Percentiles rank a stretch among this genome's conserved stretches.
phyloP scores from a whole-genome alignment of 2,329 filamentous ascomycete genomes.

The Epichloe coenophiala region DNA sequence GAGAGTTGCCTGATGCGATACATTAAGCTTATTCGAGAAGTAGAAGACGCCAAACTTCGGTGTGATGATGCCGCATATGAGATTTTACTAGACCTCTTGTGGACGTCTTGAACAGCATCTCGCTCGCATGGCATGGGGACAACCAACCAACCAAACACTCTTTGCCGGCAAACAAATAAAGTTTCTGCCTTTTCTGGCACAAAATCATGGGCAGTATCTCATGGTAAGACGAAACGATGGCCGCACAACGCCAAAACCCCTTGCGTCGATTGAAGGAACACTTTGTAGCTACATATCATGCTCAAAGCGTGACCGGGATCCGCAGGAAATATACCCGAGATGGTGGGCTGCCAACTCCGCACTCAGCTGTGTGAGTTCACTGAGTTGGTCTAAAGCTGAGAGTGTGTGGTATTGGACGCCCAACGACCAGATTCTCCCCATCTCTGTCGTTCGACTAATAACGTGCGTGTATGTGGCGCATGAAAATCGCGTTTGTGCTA shows the following conservation, averaged over 20 bases:
- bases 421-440: neutral
- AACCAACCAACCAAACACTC: too few species aligned
- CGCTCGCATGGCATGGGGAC: too few species aligned
- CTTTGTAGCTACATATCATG: neutral
- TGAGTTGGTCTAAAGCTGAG: neutral
- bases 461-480: neutral
- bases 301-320: neutral
- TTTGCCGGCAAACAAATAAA: neutral
- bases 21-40: neutral
- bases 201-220: neutral
- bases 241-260: neutral
- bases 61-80: too few species aligned
- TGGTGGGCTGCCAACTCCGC: neutral
- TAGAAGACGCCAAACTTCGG: too few species aligned
- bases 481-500: neutral
- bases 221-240: neutral
- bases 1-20: neutral
- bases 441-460: neutral
- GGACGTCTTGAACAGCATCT: too few species aligned
- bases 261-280: neutral
- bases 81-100: too few species aligned
- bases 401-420: neutral
- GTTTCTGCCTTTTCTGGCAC: neutral
- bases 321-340: neutral
- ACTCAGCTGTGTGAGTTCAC: neutral